A percentile compares a stretch with the other conserved stretches of the same genome.
These are phyloP conservation scores for Fonsecaea erecta DNA, from an alignment of 2,329 filamentous ascomycete species.

Conservation along the genomic window DNA sequence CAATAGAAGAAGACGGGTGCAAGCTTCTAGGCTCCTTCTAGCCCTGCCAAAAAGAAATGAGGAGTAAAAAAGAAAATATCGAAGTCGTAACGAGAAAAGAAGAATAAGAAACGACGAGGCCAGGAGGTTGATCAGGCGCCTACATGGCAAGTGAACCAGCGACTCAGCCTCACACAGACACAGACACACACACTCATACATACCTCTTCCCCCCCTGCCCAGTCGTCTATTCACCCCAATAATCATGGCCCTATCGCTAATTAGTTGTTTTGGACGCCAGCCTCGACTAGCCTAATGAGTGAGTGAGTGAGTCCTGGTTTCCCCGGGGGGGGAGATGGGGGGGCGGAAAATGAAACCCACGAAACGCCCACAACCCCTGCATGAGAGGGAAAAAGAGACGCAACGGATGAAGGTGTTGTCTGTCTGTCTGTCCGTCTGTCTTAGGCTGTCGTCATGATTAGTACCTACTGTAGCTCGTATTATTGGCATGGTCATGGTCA, in stretches of 20 bases:
- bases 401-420: too few species aligned
- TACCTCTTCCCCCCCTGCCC: neutral
- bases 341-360: slow-evolving; percentile 1
- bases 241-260: too few species aligned
- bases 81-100: neutral
- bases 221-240: neutral
- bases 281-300: too few species aligned
- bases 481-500: too few species aligned
- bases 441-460: too few species aligned
- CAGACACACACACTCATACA: too few species aligned
- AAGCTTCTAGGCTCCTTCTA: neutral
- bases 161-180: neutral
- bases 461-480: too few species aligned
- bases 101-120: neutral
- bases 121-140: neutral
- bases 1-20: neutral
- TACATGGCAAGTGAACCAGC: neutral
- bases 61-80: neutral
- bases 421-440: too few species aligned
- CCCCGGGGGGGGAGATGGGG: neutral
- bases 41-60: too few species aligned
- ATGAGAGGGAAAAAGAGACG: too few species aligned
- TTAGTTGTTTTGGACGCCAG: too few species aligned
- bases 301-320: neutral
- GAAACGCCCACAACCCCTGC: neutral